A percentile compares a stretch with the other conserved stretches of the same genome.
Evolutionary conservation across 1,284 basidiomycete genomes (phyloP).

Genomic region (Afroboletus lepidellus): DNA sequence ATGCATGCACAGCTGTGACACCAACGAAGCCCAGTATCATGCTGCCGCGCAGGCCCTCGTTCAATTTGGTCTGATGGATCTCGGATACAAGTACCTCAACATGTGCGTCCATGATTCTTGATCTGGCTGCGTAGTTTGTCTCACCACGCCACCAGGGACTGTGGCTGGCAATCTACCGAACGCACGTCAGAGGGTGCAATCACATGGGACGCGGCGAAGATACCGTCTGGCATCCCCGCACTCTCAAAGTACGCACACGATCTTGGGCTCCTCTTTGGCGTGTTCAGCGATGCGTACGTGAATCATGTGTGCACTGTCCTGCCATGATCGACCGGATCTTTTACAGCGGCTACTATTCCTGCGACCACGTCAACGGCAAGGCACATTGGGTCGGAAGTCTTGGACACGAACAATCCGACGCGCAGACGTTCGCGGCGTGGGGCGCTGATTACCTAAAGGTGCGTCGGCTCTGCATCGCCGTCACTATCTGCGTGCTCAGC

Average conservation of each 20-base stretch:
- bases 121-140: no score
- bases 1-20: background rate
- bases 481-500: background rate
- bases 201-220: slow-evolving; percentile 5
- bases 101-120: background rate
- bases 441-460: slow-evolving; percentile 16
- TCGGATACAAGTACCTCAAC: background rate
- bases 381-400: slow-evolving; percentile 10
- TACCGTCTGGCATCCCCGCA: slow-evolving; percentile 13
- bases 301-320: background rate
- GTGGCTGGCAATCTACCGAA: slow-evolving; percentile 9
- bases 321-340: no score
- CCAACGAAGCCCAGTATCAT: background rate
- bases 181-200: slow-evolving; percentile 3
- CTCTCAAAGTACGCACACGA: slow-evolving; percentile 9
- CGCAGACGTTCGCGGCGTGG: slow-evolving; percentile 7
- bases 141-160: slow-evolving; percentile 7
- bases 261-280: slow-evolving; percentile 8
- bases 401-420: slow-evolving; percentile 7
- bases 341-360: slow-evolving; percentile 11
- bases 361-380: background rate
- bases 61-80: background rate
- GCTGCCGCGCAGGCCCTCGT: background rate
- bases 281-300: slow-evolving; percentile 15
- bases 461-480: background rate